These are phyloP conservation scores for Pseudogymnoascus sp. DNA, from an alignment of 2,329 filamentous ascomycete species.

Conservation along the genomic window DNA sequence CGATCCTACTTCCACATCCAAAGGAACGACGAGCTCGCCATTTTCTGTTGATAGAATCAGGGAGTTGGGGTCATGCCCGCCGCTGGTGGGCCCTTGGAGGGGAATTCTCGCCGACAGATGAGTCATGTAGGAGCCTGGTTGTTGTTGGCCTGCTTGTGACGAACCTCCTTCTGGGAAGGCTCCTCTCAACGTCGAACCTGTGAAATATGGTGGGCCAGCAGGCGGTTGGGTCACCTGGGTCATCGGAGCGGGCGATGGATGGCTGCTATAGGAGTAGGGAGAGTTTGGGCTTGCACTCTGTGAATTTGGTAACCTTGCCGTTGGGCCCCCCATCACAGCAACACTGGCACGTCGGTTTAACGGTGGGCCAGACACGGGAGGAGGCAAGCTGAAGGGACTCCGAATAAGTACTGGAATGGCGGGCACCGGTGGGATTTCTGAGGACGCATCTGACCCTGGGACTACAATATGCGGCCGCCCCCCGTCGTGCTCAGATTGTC, in stretches of 20 bases:
- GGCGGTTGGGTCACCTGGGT: slow-evolving; percentile 21
- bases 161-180: slow-evolving; percentile 21
- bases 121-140: slow-evolving; percentile 21
- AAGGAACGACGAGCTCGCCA: slow-evolving; percentile 52
- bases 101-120: slow-evolving; percentile 1
- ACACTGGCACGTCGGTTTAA: slow-evolving; percentile 27
- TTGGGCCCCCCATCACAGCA: slow-evolving; percentile 32
- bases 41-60: slow-evolving; percentile 47
- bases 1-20: slow-evolving; percentile 76
- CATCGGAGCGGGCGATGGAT: slow-evolving; percentile 30
- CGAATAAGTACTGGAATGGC: slow-evolving; percentile 14
- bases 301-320: slow-evolving; percentile 20
- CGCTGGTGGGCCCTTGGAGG: slow-evolving; percentile 27
- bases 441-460: slow-evolving; percentile 28
- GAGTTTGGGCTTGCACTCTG: slow-evolving; percentile 40
- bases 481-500: slow-evolving; percentile 15
- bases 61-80: slow-evolving; percentile 26
- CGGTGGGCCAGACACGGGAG: slow-evolving; percentile 32
- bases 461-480: slow-evolving; percentile 38
- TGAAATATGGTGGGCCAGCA: slow-evolving; percentile 22
- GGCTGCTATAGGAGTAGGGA: slow-evolving; percentile 39
- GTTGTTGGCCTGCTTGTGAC: slow-evolving; percentile 24
- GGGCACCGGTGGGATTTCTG: slow-evolving; percentile 39
- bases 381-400: slow-evolving; percentile 26
- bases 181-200: slow-evolving; percentile 24